Percentiles rank a stretch among this genome's conserved stretches.
Evolutionary conservation across 176 grass and related monocot genomes (phyloP).

Genomic region (Avena eriantha): DNA sequence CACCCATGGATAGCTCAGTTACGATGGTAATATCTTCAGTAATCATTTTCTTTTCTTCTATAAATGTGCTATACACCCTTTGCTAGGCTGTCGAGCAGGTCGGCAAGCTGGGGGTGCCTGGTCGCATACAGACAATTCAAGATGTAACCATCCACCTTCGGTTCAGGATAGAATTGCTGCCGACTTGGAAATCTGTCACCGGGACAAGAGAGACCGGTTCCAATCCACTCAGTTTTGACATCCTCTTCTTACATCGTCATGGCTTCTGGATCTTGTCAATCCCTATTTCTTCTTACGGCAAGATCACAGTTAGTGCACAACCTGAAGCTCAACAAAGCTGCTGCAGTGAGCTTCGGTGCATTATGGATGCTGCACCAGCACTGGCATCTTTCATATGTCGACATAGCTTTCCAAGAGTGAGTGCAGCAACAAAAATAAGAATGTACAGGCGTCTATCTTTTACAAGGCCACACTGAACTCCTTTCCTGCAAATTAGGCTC

Average conservation of each 20-base stretch:
- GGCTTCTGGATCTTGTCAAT: neutral
- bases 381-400: too few species aligned
- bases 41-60: neutral
- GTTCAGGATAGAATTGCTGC: neutral
- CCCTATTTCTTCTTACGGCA: neutral
- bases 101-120: neutral
- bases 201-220: neutral
- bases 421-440: neutral
- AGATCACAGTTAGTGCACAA: too few species aligned
- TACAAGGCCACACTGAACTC: neutral
- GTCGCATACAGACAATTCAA: neutral
- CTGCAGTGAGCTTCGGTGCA: too few species aligned
- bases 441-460: neutral
- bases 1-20: neutral
- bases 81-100: neutral
- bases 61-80: neutral
- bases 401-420: too few species aligned
- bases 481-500: slow-evolving; percentile 1
- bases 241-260: neutral
- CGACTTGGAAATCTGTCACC: neutral
- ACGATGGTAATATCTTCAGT: neutral
- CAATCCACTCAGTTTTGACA: neutral
- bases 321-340: too few species aligned
- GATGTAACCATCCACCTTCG: neutral
- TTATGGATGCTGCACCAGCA: too few species aligned